These are phyloP conservation scores for Lactifluus volemus DNA, from an alignment of 768 basidiomycete species.

Conservation along the genomic window DNA sequence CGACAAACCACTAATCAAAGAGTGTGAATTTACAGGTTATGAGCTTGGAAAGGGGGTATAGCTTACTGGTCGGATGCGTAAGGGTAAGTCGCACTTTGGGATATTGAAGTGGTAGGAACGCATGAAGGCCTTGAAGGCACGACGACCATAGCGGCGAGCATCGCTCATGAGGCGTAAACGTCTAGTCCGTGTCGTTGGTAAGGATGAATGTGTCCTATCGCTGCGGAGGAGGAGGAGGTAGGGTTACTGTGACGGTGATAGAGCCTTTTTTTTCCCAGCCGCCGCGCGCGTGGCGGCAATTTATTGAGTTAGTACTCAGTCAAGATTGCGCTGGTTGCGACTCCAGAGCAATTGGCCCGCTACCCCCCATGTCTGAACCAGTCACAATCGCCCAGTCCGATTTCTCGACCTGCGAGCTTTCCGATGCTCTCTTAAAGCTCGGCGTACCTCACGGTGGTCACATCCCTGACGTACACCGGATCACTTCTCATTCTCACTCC, in stretches of 20 bases:
- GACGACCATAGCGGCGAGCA: slow-evolving; percentile 34
- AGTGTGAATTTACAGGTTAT: neutral
- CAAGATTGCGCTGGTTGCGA: no score
- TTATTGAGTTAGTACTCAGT: no score
- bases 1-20: slow-evolving; percentile 63
- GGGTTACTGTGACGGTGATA: neutral
- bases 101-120: slow-evolving; percentile 56
- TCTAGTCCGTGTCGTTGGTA: neutral
- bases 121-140: slow-evolving; percentile 53
- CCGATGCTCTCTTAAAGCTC: slow-evolving; percentile 83
- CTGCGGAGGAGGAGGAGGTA: neutral
- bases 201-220: neutral
- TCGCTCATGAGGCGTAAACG: slow-evolving; percentile 9
- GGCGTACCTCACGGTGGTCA: slow-evolving; percentile 62
- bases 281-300: neutral
- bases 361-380: neutral
- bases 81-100: slow-evolving; percentile 59
- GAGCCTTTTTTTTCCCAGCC: neutral
- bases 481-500: slow-evolving; percentile 35
- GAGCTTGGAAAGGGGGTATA: neutral
- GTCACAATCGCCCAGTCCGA: slow-evolving; percentile 19
- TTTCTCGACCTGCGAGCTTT: slow-evolving; percentile 78
- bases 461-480: slow-evolving; percentile 65
- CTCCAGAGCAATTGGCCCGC: no score
- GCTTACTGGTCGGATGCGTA: slow-evolving; percentile 63